Base-by-base conservation (phyloP, 192 early-diverging fungal genomes). In the Lobulomyces angularis region DNA sequence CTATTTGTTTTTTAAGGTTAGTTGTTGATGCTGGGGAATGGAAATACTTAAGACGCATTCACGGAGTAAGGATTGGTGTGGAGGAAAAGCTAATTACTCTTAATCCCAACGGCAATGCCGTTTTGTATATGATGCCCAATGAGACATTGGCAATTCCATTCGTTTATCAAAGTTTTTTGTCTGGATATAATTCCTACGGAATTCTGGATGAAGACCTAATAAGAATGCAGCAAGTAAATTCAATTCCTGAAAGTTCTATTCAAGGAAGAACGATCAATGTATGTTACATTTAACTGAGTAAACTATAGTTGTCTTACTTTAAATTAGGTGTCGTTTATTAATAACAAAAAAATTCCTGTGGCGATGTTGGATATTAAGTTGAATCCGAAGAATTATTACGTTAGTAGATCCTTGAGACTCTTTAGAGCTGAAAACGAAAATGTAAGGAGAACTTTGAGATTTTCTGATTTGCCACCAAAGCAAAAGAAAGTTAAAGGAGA, bases 101-200 rank as follows among this genome's bases (percentile, higher is more conserved):
- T 3, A 28, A 35, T 8, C 36, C 40, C 17, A 45, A 53, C 35
- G 59, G 59, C 20, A 23, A 21, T 0, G 24, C 39, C 5, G 32
- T 40, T 29, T 31, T 61, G 17, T 55, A 41, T 40, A 22, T 63
- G 48, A 25, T 45, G 3, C 11, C 32, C 2, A 41, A 34, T 19
- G 70, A 73, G 41, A 51, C 41, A 17, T 39, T 58, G 8, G 19
- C 45, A 3, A 44, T 73, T 23, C 65, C 70, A 3, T 68, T 73
- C 52, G 43, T 68, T 11, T 67, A 53, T 25, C 70, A 73, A 50
- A 64, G 51, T 11, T 68, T 65, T 46, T 7, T 7, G n/a, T n/a
- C n/a, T n/a, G n/a, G n/a, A n/a, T n/a, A n/a, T n/a, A n/a, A n/a
- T n/a, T n/a, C n/a, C n/a, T n/a, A n/a, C n/a, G n/a, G n/a, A n/a